Base-by-base conservation (phyloP, 352 stramenopile species). In the Thalassiosira mediterranea region DNA sequence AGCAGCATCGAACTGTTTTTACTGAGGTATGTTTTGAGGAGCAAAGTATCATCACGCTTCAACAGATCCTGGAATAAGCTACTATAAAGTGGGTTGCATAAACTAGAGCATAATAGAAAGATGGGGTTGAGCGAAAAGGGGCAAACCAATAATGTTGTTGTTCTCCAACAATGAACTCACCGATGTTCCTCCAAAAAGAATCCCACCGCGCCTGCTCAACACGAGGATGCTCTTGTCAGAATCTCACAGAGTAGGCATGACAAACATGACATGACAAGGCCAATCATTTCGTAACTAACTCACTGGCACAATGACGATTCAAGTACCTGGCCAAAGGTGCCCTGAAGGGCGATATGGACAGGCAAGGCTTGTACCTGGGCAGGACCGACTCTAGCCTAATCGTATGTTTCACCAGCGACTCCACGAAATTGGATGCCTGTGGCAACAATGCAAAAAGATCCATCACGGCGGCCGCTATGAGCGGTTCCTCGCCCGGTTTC, bases 371-470 rank as follows among this genome's bases (percentile, higher is more conserved):
- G 63, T 97, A 98, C 51, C 90, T 89, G 0, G 92, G 93, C 17
- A 98, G 80, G 26, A 96, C 94, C 17, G 91, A 83, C 68, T 98
- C 96, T 4, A 99, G 83, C 61, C 97, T 93, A 10, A 98, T 92
- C 4, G 97, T 96, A 54, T 92, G 96, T 63, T 96, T 96, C 40
- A 98, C 96, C 21, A 99, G 87, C 15, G 93, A 90, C 65, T 98
- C 96, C 32, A 98, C 87, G 79, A 98, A 98, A 2, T 95, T 93
- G 8, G 86, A 87, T n/a, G 96, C 96, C 21, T 96, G 91, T 17
- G 97, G 96, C 19, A 99, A 87, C 53, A 98, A 87, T 37, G 97
- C 87, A 83, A 99, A 99, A 3, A 99, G 88, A 72, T 97, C 94
- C 46, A 99, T 93, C 40, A 98, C 97, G 40, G 95, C 94, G 19